A percentile compares a stretch with the other conserved stretches of the same genome.
Evolutionary conservation across 371 early-diverging fungal species (phyloP).

Genomic region (Apophysomyces variabilis): DNA sequence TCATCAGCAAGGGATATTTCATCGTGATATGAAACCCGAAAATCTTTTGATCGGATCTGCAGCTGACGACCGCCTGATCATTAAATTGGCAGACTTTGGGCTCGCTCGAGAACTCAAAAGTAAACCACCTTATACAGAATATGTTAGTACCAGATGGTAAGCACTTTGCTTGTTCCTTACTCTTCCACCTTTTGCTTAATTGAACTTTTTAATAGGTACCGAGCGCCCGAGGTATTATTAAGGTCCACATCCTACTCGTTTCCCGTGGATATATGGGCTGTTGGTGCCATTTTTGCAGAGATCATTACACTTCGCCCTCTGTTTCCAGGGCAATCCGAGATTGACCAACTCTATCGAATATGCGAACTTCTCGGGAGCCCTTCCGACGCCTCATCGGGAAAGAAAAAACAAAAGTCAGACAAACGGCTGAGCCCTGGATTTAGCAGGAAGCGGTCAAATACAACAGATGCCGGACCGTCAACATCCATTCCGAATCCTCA

Average conservation of each 20-base stretch:
- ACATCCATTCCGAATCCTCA: conserved; percentile 16
- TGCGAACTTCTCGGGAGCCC: conserved; percentile 71
- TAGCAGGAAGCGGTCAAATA: conserved; percentile 30
- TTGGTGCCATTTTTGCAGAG: conserved; percentile 95
- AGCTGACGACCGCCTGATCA: conserved; percentile 31
- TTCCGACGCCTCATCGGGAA: conserved; percentile 29
- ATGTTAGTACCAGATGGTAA: conserved; percentile 96
- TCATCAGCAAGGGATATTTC: conserved; percentile 91
- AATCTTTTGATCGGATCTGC: conserved; percentile 65
- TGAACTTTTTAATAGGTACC: conserved; percentile 73
- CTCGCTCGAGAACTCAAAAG: conserved; percentile 87
- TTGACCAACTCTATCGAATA: conserved; percentile 87
- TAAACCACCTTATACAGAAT: conserved; percentile 88
- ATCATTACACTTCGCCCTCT: conserved; percentile 83
- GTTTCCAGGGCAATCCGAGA: conserved; percentile 93
- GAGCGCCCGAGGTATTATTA: conserved; percentile 98
- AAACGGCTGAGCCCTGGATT: conserved; percentile 47
- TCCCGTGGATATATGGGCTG: conserved; percentile 99
- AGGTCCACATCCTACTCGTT: conserved; percentile 88
- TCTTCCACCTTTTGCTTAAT: not conserved
- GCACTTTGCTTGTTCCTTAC: not conserved
- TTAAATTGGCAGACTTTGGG: conserved; percentile 97
- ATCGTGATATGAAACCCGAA: conserved; percentile 96
- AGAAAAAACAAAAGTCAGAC: conserved; percentile 26
- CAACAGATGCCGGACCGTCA: not conserved